These are phyloP conservation scores for Gremmenia infestans DNA, from an alignment of 2,329 filamentous ascomycete species.

Conservation along the genomic window DNA sequence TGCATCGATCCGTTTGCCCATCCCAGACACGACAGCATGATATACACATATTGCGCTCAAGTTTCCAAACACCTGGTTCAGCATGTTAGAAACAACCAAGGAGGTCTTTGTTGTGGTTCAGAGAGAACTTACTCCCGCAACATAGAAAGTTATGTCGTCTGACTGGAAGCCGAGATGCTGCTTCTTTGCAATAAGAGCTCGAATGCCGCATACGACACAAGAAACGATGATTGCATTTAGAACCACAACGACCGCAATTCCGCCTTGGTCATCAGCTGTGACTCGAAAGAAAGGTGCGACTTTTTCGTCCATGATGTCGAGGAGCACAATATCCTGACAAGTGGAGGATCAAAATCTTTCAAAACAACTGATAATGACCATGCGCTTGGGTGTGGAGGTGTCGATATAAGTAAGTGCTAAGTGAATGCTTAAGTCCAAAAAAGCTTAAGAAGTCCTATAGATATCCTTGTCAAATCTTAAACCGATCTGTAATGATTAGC, in stretches of 20 bases:
- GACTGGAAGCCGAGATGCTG: slow-evolving; percentile 1
- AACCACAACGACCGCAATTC: slow-evolving; percentile 2
- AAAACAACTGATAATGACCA: neutral
- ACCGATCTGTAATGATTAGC: too few relatives aligned
- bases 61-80: neutral
- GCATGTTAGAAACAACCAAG: neutral
- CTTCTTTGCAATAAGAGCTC: neutral
- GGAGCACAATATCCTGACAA: neutral
- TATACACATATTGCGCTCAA: slow-evolving; percentile 5
- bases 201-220: slow-evolving; percentile 1
- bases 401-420: neutral
- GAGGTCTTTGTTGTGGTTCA: neutral
- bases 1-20: slow-evolving; percentile 2
- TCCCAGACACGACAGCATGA: slow-evolving; percentile 3
- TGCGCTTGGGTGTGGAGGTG: neutral
- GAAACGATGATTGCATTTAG: slow-evolving; percentile 6
- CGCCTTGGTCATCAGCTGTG: slow-evolving; percentile 2
- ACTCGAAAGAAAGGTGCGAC: slow-evolving; percentile 7
- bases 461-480: too few relatives aligned
- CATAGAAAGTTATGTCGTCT: slow-evolving; percentile 5
- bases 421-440: neutral
- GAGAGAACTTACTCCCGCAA: neutral
- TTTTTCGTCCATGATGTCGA: slow-evolving; percentile 1
- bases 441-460: too few relatives aligned
- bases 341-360: neutral